These are phyloP conservation scores for Tarenaya hassleriana DNA, from an alignment of 345 rosid genomes.

Conservation along the genomic window DNA sequence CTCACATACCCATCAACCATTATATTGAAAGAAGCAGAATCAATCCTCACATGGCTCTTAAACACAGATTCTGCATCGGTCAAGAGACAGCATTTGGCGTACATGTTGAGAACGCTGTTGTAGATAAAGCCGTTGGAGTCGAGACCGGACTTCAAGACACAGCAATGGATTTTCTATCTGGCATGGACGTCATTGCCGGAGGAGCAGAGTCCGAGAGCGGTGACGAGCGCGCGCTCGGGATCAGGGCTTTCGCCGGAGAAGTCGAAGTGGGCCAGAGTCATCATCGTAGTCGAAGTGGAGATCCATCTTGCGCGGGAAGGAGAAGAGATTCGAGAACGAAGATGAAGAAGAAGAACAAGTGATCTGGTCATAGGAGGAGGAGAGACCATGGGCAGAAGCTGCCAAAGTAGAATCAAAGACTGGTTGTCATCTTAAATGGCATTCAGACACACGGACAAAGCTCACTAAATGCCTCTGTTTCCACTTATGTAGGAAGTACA, in stretches of 20 bases:
- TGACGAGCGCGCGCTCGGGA: constrained; percentile 42
- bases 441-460: neutral
- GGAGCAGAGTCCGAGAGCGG: constrained; percentile 53
- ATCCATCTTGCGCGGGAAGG: constrained; percentile 33
- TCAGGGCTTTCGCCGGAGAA: constrained; percentile 14
- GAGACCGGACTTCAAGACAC: constrained; percentile 48
- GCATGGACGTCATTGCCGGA: constrained; percentile 27
- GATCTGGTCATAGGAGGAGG: constrained; percentile 35
- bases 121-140: constrained; percentile 48
- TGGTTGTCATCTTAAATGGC: neutral
- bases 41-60: constrained; percentile 25
- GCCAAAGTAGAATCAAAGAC: neutral
- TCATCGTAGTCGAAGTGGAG: constrained; percentile 25
- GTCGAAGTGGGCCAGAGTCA: constrained; percentile 18
- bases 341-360: constrained; percentile 27
- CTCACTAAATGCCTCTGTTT: neutral
- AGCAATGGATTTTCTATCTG: constrained; percentile 52
- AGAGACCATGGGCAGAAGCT: constrained; percentile 30
- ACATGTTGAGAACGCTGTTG: constrained; percentile 71
- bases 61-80: constrained; percentile 48
- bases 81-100: constrained; percentile 54
- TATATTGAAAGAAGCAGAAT: constrained; percentile 56
- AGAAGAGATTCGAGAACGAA: constrained; percentile 14
- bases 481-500: neutral
- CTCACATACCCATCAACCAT: constrained; percentile 53